A percentile compares a stretch with the other conserved stretches of the same genome.
Evolutionary conservation across 345 rosid genomes (phyloP).

Genomic region (Eucalyptus leucophloia): DNA sequence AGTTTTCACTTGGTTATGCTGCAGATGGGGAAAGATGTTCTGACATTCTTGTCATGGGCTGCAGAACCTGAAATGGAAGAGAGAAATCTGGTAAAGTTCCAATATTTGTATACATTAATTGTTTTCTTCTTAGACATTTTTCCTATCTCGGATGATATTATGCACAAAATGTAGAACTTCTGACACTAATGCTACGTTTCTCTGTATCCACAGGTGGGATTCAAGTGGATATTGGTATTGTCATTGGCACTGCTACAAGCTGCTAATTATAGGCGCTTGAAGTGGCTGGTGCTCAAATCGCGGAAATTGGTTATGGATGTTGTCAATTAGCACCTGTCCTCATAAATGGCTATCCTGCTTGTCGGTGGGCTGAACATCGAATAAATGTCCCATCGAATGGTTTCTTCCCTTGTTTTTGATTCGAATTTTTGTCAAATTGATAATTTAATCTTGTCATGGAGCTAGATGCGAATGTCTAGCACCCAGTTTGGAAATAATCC

Average conservation of each 20-base stretch:
- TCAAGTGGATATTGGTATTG: slow-evolving; percentile 93
- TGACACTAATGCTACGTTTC: not conserved
- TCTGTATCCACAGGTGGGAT: slow-evolving; percentile 85
- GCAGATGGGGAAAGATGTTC: slow-evolving; percentile 99
- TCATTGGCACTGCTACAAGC: slow-evolving; percentile 93
- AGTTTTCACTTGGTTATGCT: not conserved
- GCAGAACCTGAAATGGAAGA: slow-evolving; percentile 99
- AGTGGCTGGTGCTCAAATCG: slow-evolving; percentile 85
- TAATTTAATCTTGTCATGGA: not conserved
- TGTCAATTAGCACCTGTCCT: slow-evolving; percentile 40
- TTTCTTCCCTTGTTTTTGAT: not conserved
- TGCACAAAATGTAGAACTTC: not conserved
- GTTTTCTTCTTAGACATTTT: not conserved
- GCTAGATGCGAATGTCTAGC: not conserved
- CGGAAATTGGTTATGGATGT: slow-evolving; percentile 84
- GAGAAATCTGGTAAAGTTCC: slow-evolving; percentile 65
- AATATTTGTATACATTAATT: not conserved
- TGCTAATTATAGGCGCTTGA: slow-evolving; percentile 78
- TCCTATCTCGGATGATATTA: not conserved
- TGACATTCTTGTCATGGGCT: slow-evolving; percentile 88
- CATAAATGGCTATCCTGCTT: not conserved
- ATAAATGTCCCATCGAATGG: not conserved
- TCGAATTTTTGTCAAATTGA: not conserved
- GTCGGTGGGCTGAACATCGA: not conserved
- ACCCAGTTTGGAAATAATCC: not conserved